Evolutionary conservation across 164 flowering plant species (phyloP).

Genomic region (Piper betle): DNA sequence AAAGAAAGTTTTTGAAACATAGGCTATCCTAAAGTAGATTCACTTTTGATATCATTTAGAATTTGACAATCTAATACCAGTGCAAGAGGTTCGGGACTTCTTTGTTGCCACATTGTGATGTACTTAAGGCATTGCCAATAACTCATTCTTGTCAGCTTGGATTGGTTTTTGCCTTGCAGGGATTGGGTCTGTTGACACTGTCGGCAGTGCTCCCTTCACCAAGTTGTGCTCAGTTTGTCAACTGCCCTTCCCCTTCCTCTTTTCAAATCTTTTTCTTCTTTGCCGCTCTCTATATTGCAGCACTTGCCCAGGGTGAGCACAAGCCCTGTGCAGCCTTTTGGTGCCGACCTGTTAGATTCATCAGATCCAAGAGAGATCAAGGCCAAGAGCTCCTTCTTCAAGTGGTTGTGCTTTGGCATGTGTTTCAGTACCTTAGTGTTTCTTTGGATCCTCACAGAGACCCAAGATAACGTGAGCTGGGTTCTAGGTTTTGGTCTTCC

Average conservation of each 20-base stretch:
- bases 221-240: not conserved
- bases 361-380: slow-evolving; percentile 24
- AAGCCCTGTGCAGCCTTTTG: slow-evolving; percentile 64
- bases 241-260: slow-evolving; percentile 18
- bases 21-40: too few species aligned
- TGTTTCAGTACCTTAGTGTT: slow-evolving; percentile 19
- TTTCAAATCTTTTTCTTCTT: slow-evolving; percentile 33
- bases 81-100: too few species aligned
- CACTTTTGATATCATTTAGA: too few species aligned
- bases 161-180: not conserved
- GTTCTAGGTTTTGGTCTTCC: slow-evolving; percentile 55
- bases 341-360: slow-evolving; percentile 54
- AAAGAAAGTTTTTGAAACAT: too few species aligned
- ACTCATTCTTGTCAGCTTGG: too few species aligned
- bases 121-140: too few species aligned
- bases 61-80: too few species aligned
- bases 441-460: slow-evolving; percentile 19
- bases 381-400: too few species aligned
- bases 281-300: slow-evolving; percentile 36
- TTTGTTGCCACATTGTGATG: too few species aligned
- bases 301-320: slow-evolving; percentile 51
- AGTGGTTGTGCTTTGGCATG: slow-evolving; percentile 46
- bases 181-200: not conserved
- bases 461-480: slow-evolving; percentile 50
- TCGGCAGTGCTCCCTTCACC: not conserved